Percentiles rank a stretch among this genome's conserved stretches.
phyloP scores from a whole-genome alignment of 2,329 filamentous ascomycete species.

The Scedosporium aurantiacum region DNA sequence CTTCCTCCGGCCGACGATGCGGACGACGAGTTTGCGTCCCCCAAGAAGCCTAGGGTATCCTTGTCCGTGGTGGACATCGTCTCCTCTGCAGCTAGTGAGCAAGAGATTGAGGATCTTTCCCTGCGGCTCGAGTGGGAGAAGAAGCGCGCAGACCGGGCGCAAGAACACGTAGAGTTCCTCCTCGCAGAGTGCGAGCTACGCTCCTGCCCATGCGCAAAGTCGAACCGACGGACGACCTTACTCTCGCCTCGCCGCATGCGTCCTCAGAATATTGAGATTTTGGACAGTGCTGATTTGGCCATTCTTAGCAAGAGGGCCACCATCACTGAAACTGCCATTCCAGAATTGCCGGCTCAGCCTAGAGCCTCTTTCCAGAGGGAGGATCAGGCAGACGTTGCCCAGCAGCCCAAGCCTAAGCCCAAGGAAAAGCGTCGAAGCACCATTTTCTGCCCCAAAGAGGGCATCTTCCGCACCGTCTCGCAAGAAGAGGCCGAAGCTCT shows the following conservation, averaged over 20 bases:
- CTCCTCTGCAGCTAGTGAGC: slow-evolving; percentile 43
- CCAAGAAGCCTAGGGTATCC: slow-evolving; percentile 40
- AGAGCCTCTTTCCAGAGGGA: background rate
- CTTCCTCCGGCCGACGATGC: slow-evolving; percentile 43
- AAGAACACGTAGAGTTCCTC: slow-evolving; percentile 66
- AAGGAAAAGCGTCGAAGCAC: slow-evolving; percentile 24
- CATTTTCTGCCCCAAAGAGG: slow-evolving; percentile 51
- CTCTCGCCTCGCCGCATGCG: slow-evolving; percentile 25
- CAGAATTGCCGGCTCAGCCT: background rate
- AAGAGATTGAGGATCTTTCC: slow-evolving; percentile 47
- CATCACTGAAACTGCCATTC: background rate
- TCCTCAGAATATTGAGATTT: slow-evolving; percentile 21
- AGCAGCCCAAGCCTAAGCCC: background rate
- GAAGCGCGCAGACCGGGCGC: slow-evolving; percentile 55
- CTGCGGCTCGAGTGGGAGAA: slow-evolving; percentile 45
- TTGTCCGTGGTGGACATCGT: slow-evolving; percentile 37
- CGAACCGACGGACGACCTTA: slow-evolving; percentile 19
- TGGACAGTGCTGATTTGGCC: slow-evolving; percentile 29
- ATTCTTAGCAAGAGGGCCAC: slow-evolving; percentile 22
- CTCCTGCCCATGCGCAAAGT: slow-evolving; percentile 50
- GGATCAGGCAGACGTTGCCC: background rate
- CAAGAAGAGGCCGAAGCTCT: slow-evolving; percentile 38
- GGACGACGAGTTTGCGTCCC: slow-evolving; percentile 52
- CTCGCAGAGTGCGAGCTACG: slow-evolving; percentile 62
- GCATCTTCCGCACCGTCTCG: slow-evolving; percentile 50